Percentiles rank a stretch among this genome's conserved stretches.
These are phyloP conservation scores for Fonsecaea nubica DNA, from an alignment of 2,329 filamentous ascomycete species.

Conservation along the genomic window DNA sequence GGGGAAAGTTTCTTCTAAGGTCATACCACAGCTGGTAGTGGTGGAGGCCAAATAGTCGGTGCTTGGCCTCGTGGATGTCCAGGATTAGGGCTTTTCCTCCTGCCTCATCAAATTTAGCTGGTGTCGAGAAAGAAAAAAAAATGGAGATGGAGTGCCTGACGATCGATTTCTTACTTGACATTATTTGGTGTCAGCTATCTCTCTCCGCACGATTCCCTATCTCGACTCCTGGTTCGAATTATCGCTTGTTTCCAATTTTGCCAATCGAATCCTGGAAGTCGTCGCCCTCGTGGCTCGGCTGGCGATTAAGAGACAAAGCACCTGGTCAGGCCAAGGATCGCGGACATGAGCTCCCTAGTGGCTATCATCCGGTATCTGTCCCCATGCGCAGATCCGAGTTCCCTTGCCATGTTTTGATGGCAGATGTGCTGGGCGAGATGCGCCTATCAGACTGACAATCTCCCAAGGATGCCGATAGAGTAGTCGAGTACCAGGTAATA, in stretches of 20 bases:
- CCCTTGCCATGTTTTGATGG: conserved; percentile 1
- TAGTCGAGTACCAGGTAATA: not conserved
- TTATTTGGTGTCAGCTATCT: conserved; percentile 30
- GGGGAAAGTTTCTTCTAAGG: not conserved
- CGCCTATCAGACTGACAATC: conserved; percentile 14
- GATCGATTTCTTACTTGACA: conserved; percentile 23
- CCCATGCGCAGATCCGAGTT: not conserved
- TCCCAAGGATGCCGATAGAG: not conserved
- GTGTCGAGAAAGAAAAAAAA: not conserved
- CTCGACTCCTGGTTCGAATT: conserved; percentile 10
- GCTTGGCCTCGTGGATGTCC: conserved; percentile 3
- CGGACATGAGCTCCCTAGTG: conserved; percentile 5
- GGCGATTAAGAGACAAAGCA: conserved; percentile 10
- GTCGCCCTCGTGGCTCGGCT: conserved; percentile 1
- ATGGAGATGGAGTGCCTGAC: conserved; percentile 1
- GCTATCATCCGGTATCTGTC: conserved; percentile 6
- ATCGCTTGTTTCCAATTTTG: conserved; percentile 8
- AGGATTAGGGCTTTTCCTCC: not conserved
- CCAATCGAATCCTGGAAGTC: conserved; percentile 1
- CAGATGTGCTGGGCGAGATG: not conserved
- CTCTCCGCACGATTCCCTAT: conserved; percentile 20
- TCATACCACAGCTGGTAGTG: not conserved
- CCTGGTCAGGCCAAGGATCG: conserved; percentile 10
- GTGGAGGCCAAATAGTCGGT: not conserved
- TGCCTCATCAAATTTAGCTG: conserved; percentile 24